phyloP scores from a whole-genome alignment of 2,329 filamentous ascomycete genomes.

The Aspergillus ruber region DNA sequence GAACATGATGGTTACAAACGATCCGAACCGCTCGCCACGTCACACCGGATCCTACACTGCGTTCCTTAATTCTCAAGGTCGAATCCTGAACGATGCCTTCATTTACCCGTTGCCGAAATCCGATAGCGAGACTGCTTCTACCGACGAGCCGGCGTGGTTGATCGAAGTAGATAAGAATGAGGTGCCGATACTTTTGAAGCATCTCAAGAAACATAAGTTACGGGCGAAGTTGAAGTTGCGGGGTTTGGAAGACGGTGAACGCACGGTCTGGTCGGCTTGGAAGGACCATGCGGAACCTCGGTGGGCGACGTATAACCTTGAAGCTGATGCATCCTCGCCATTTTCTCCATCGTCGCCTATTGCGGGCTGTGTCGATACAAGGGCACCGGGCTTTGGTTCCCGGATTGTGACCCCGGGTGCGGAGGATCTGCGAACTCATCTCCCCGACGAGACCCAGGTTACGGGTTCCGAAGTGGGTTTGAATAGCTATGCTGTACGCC shows the following conservation, averaged over 20 bases:
- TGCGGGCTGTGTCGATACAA: constrained; percentile 32
- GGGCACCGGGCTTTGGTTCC: constrained; percentile 36
- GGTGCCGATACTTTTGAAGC: constrained; percentile 56
- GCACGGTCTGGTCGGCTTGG: constrained; percentile 70
- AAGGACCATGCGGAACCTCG: constrained; percentile 41
- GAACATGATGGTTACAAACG: constrained; percentile 50
- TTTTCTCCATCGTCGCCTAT: constrained; percentile 22
- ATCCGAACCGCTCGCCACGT: constrained; percentile 29
- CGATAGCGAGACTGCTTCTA: constrained; percentile 11
- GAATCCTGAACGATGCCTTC: constrained; percentile 84
- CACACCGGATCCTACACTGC: constrained; percentile 64
- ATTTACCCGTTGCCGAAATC: constrained; percentile 60
- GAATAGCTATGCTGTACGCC: constrained; percentile 63
- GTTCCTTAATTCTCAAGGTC: constrained; percentile 79
- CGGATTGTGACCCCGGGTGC: constrained; percentile 32
- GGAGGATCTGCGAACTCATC: constrained; percentile 26
- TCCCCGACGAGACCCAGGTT: constrained; percentile 29
- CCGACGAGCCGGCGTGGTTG: constrained; percentile 51
- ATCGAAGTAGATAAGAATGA: constrained; percentile 75
- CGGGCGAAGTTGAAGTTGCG: constrained; percentile 69
- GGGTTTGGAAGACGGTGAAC: constrained; percentile 59
- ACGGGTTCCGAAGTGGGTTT: constrained; percentile 46
- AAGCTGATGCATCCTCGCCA: constrained; percentile 25
- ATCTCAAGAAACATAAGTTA: constrained; percentile 80
- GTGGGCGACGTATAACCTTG: constrained; percentile 35